Conservation (phyloP, 331 rosid species). For the Ulmus americana region DNA sequence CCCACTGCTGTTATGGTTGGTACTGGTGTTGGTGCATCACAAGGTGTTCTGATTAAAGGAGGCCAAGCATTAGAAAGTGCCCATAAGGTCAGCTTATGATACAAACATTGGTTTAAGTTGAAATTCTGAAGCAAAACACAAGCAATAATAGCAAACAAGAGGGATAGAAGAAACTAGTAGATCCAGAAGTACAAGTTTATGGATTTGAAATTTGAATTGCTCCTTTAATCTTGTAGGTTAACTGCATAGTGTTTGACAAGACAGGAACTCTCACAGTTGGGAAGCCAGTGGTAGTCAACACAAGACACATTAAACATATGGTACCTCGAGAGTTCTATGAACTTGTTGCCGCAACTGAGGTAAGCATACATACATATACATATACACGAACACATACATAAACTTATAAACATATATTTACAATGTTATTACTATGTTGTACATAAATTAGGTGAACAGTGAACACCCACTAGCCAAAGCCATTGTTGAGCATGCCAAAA, state of each 20-base stretch:
- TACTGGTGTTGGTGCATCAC: slow-evolving; percentile 86
- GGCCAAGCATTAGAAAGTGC: slow-evolving; percentile 81
- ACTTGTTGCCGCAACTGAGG: slow-evolving; percentile 78
- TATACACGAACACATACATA: too few species aligned
- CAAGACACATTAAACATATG: slow-evolving; percentile 36
- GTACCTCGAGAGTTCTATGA: slow-evolving; percentile 39
- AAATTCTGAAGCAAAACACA: too few species aligned
- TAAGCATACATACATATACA: slow-evolving; percentile 10
- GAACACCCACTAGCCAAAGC: slow-evolving; percentile 87
- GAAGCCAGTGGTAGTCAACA: slow-evolving; percentile 63
- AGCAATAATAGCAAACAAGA: too few species aligned
- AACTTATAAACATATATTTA: background rate
- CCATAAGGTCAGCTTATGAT: slow-evolving; percentile 49
- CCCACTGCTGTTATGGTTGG: slow-evolving; percentile 95
- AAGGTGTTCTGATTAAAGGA: slow-evolving; percentile 85
- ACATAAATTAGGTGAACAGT: slow-evolving; percentile 54
- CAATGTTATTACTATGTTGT: background rate
- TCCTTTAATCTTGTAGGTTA: slow-evolving; percentile 38
- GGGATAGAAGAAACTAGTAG: too few species aligned
- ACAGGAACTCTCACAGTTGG: slow-evolving; percentile 87
- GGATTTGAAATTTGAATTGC: background rate
- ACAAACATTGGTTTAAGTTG: background rate
- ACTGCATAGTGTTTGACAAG: slow-evolving; percentile 81
- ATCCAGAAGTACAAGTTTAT: background rate
- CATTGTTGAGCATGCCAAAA: slow-evolving; percentile 62